Base-by-base conservation (phyloP, 306 rosid species). In the Oxytropis ochrocephala region DNA sequence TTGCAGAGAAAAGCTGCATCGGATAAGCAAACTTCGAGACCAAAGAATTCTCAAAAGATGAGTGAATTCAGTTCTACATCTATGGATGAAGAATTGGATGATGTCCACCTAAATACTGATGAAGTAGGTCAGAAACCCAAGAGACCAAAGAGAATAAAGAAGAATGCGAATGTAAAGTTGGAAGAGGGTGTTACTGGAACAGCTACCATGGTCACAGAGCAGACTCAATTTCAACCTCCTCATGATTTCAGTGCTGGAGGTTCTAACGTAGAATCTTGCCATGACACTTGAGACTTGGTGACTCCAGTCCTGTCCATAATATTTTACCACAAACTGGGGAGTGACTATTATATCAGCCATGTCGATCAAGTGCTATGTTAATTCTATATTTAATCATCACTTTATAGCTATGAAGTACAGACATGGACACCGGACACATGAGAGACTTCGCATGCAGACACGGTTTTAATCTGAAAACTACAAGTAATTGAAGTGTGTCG, bases 71-170 rank as follows among this genome's bases (percentile, higher is more conserved):
- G 67, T 54, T 6, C 75, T 11, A 24, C 2, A 7, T 38, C 81
- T 11, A 46, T 54, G 75, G 87, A 79, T 32, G 70, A 68, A 0
- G 89, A 85, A 41, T 42, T 81, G 80, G 90, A 84, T 27, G 92
- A 84, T 69, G 17, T 59, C 55, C 38, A 42, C 57, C 58, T 54
- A 76, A 82, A 67, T 64, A 49, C 77, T 2, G 96, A n/a, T n/a
- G n/a, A 74, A 19, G 75, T 43, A 35, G 60, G 50, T 60, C 80
- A 74, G 69, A 94, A 76, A 77, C 82, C 88, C 16, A 87, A 82
- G 79, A 80, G 97, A 76, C 89, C 85, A 2, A 94, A 88, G 84
- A 82, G 96, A 69, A 75, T 73, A 41, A 91, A 85, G 81, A 91
- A 89, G 81, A 86, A 81, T 38, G 82, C 82, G 48, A 87, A 81